Conservation (phyloP, 2,329 filamentous ascomycete genomes). For the Cercospora sp. region DNA sequence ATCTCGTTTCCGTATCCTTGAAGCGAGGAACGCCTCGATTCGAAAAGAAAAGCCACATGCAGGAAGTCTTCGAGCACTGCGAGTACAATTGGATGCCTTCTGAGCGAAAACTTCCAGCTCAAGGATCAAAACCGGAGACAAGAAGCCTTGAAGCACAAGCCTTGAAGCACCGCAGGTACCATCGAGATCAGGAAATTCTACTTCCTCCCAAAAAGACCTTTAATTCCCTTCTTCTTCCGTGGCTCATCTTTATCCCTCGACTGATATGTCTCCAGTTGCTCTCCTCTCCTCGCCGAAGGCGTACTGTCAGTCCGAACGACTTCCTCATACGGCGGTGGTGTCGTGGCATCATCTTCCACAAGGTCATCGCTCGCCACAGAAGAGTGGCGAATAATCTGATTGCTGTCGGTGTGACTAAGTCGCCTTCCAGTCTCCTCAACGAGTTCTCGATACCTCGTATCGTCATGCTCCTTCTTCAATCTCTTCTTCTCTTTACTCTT, state of each 20-base stretch:
- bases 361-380: slow-evolving; percentile 1
- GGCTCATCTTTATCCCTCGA: not conserved
- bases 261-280: not conserved
- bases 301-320: not conserved
- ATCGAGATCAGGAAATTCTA: too few relatives aligned
- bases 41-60: not conserved
- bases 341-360: slow-evolving; percentile 1
- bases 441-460: slow-evolving; percentile 28
- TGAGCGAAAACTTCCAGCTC: too few relatives aligned
- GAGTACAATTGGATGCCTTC: too few relatives aligned
- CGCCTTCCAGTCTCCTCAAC: slow-evolving; percentile 29
- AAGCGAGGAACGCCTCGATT: not conserved
- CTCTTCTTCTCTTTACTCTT: slow-evolving; percentile 28
- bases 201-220: not conserved
- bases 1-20: not conserved
- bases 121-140: too few relatives aligned
- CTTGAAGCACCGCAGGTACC: too few relatives aligned
- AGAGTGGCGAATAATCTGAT: slow-evolving; percentile 1
- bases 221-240: not conserved
- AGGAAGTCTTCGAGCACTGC: not conserved
- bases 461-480: slow-evolving; percentile 27
- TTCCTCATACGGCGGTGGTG: not conserved
- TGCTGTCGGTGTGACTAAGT: slow-evolving; percentile 16
- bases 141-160: too few relatives aligned
- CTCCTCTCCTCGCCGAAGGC: not conserved